These are phyloP conservation scores for Fraxinus pennsylvanica DNA, from an alignment of 257 asterid species.

Conservation along the genomic window DNA sequence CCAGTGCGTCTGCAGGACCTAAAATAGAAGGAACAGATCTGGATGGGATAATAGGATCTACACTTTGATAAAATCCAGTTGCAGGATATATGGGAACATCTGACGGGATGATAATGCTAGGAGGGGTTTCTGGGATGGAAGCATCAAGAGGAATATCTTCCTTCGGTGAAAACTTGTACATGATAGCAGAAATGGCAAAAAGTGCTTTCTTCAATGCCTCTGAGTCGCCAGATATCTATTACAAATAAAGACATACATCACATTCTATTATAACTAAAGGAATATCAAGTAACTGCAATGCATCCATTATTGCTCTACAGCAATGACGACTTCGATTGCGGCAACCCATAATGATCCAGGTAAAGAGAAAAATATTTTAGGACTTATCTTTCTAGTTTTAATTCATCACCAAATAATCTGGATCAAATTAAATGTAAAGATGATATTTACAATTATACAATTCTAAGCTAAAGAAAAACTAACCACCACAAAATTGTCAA, in stretches of 20 bases:
- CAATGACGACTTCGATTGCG: not conserved
- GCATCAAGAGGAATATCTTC: slow-evolving; percentile 86
- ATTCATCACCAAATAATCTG: slow-evolving; percentile 22
- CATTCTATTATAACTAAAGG: not conserved
- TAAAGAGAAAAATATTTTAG: slow-evolving; percentile 2
- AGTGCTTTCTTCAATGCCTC: slow-evolving; percentile 82
- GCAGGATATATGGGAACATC: slow-evolving; percentile 79
- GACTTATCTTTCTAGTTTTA: slow-evolving; percentile 8
- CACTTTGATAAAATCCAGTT: slow-evolving; percentile 70
- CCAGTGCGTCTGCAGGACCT: slow-evolving; percentile 61
- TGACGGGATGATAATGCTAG: slow-evolving; percentile 85
- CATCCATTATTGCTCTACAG: not conserved
- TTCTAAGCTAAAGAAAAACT: slow-evolving; percentile 35
- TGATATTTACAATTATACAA: not conserved
- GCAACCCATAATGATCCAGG: slow-evolving; percentile 7
- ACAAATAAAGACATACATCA: slow-evolving; percentile 23
- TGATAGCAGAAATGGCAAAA: slow-evolving; percentile 88
- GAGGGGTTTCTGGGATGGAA: slow-evolving; percentile 64
- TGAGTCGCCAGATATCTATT: slow-evolving; percentile 80
- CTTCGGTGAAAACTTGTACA: slow-evolving; percentile 83
- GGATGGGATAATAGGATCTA: slow-evolving; percentile 50
- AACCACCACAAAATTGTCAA: slow-evolving; percentile 90
- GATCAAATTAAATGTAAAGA: not conserved
- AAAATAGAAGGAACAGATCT: slow-evolving; percentile 68
- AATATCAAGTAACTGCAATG: slow-evolving; percentile 21